Percentiles rank a stretch among this genome's conserved stretches.
phyloP scores from a whole-genome alignment of 1,139 yeast species.

The Arxiozyma slooffiae region DNA sequence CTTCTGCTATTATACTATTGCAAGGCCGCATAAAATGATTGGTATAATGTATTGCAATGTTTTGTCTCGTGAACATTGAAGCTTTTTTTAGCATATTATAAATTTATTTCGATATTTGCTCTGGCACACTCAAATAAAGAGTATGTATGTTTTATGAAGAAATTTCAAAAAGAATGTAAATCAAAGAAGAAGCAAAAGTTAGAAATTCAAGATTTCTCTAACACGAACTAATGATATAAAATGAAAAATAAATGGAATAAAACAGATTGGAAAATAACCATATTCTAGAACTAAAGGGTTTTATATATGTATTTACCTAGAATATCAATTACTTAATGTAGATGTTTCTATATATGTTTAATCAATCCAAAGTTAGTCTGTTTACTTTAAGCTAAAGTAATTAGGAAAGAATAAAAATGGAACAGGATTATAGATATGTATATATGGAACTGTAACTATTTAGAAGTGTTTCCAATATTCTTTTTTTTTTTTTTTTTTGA shows the following conservation, averaged over 20 bases:
- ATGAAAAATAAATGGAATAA: background rate
- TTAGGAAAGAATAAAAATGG: background rate
- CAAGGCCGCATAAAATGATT: too few species aligned
- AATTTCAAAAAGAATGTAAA: background rate
- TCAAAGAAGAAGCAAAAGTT: background rate
- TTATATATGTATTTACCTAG: too few species aligned
- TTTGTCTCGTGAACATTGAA: too few species aligned
- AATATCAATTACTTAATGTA: background rate
- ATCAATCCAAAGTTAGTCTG: background rate
- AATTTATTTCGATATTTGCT: background rate
- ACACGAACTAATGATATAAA: too few species aligned
- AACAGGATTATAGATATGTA: background rate
- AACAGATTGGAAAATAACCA: too few species aligned
- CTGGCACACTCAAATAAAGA: background rate
- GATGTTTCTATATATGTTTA: background rate
- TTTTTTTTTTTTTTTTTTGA: too few species aligned
- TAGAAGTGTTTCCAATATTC: too few species aligned
- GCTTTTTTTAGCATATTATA: too few species aligned
- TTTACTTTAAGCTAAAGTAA: background rate
- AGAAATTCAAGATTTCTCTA: background rate
- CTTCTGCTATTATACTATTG: too few species aligned
- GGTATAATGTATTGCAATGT: too few species aligned
- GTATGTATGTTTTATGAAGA: background rate
- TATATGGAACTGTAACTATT: too few species aligned
- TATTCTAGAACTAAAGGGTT: background rate